Evolutionary conservation across 164 flowering plant genomes (phyloP).

Genomic region (Umbilicus rupestris): DNA sequence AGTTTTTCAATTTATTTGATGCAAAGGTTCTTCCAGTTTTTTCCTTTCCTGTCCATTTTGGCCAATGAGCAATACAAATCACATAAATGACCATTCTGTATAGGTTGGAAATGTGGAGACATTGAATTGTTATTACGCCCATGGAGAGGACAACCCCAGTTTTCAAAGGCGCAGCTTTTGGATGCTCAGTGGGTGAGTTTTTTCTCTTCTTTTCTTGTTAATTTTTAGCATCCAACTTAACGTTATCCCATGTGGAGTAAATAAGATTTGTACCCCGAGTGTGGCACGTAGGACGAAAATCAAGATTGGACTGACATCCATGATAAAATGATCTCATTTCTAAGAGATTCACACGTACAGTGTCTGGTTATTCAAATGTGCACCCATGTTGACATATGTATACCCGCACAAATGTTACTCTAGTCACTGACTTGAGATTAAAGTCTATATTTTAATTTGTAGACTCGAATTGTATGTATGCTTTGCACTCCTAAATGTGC

Average conservation of each 20-base stretch:
- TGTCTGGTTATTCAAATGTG: too few species aligned
- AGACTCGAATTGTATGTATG: not conserved
- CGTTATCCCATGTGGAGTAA: not conserved
- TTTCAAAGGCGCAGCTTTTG: constrained; percentile 96
- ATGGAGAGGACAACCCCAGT: constrained; percentile 67
- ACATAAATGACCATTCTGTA: constrained; percentile 13
- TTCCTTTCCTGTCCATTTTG: not conserved
- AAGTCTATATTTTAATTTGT: not conserved
- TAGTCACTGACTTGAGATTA: not conserved
- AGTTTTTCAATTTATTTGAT: not conserved
- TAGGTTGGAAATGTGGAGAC: constrained; percentile 92
- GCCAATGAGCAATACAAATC: not conserved
- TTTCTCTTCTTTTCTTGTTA: not conserved
- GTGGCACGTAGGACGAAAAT: too few species aligned
- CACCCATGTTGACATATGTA: too few species aligned
- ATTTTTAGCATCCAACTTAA: not conserved
- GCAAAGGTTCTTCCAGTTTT: not conserved
- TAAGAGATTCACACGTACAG: too few species aligned
- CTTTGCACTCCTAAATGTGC: not conserved
- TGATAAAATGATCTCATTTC: too few species aligned
- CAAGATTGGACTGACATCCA: too few species aligned
- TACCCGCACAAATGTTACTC: too few species aligned
- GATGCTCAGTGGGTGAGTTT: constrained; percentile 92
- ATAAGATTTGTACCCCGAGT: not conserved
- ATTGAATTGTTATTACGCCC: constrained; percentile 96